A percentile compares a stretch with the other conserved stretches of the same genome.
phyloP scores from a whole-genome alignment of 495 filamentous ascomycete species.

The Aspergillus kassunensis region DNA sequence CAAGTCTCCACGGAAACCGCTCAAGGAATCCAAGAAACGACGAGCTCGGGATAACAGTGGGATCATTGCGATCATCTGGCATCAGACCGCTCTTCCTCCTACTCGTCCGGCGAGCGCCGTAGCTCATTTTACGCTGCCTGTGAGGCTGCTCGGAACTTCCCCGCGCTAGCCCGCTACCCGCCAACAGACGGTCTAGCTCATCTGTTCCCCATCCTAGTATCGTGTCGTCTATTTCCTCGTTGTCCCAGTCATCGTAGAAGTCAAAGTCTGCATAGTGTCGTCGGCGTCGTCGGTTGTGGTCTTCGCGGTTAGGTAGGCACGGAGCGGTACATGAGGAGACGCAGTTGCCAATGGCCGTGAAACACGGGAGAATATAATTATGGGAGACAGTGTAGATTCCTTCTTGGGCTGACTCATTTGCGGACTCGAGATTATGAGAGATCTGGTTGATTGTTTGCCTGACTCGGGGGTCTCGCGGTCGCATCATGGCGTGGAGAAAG shows the following conservation, averaged over 20 bases:
- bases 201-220: slow-evolving; percentile 73
- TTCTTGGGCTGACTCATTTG: slow-evolving; percentile 85
- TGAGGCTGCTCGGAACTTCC: slow-evolving; percentile 59
- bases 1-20: slow-evolving; percentile 79
- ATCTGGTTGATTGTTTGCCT: slow-evolving; percentile 92
- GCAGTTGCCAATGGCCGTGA: slow-evolving; percentile 60
- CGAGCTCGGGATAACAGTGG: slow-evolving; percentile 85
- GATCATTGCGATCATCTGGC: slow-evolving; percentile 63
- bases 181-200: slow-evolving; percentile 83
- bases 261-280: slow-evolving; percentile 82
- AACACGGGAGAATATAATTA: slow-evolving; percentile 77
- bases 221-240: slow-evolving; percentile 59
- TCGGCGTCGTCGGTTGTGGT: slow-evolving; percentile 64
- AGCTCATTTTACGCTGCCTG: slow-evolving; percentile 80
- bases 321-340: slow-evolving; percentile 65
- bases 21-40: slow-evolving; percentile 82
- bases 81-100: slow-evolving; percentile 64
- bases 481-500: slow-evolving; percentile 42
- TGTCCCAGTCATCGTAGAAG: slow-evolving; percentile 98
- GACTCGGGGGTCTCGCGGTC: slow-evolving; percentile 84
- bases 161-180: slow-evolving; percentile 60
- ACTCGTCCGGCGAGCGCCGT: slow-evolving; percentile 63
- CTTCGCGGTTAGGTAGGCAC: slow-evolving; percentile 71
- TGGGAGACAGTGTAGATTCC: slow-evolving; percentile 85
- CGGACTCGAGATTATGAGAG: slow-evolving; percentile 85